Conservation (phyloP, 2,329 filamentous ascomycete genomes). For the Ceratocystis eucalypticola region DNA sequence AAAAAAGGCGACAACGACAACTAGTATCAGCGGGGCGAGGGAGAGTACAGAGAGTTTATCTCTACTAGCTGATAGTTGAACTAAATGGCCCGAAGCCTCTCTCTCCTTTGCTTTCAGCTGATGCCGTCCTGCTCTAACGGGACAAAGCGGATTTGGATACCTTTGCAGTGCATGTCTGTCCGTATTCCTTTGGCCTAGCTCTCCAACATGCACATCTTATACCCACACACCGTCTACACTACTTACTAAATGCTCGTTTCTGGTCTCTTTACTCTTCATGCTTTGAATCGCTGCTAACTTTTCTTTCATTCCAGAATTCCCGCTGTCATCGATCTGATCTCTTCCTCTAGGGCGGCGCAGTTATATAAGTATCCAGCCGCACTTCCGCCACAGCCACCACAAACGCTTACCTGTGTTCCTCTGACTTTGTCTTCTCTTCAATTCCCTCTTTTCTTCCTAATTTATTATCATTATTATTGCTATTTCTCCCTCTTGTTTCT, state of each 20-base stretch:
- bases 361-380: not conserved
- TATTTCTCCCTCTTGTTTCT: not conserved
- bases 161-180: not conserved
- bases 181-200: not conserved
- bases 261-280: not conserved
- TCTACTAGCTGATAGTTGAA: not conserved
- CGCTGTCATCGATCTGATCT: not conserved
- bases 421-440: not conserved
- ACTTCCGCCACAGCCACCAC: not conserved
- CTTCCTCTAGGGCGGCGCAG: not conserved
- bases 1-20: too few relatives aligned
- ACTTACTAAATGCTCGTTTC: not conserved
- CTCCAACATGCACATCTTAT: not conserved
- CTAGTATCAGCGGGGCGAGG: not conserved
- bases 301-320: not conserved
- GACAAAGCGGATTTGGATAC: not conserved
- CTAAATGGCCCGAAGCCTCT: not conserved
- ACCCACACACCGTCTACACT: not conserved
- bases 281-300: not conserved
- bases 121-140: not conserved
- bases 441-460: not conserved
- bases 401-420: not conserved
- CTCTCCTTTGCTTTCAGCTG: not conserved
- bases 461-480: not conserved
- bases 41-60: not conserved